phyloP scores from a whole-genome alignment of 495 filamentous ascomycete species.

The Trypethelium eluteriae region DNA sequence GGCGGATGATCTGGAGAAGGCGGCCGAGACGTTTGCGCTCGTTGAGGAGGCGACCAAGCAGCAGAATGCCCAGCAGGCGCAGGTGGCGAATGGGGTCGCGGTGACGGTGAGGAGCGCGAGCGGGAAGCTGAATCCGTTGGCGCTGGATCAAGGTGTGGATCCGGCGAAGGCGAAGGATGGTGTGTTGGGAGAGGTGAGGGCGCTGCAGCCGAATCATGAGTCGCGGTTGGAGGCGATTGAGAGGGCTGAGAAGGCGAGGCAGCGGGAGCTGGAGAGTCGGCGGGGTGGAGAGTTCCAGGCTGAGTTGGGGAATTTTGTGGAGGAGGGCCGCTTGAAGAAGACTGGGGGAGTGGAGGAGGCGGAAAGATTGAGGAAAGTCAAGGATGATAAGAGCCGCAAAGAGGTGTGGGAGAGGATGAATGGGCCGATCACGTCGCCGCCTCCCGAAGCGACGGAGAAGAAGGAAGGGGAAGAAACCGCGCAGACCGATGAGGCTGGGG shows the following conservation, averaged over 20 bases:
- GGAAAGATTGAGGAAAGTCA: slow-evolving; percentile 72
- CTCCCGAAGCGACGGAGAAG: slow-evolving; percentile 46
- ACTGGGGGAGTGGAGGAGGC: slow-evolving; percentile 89
- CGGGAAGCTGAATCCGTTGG: slow-evolving; percentile 46
- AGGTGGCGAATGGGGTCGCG: neutral
- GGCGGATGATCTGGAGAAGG: slow-evolving; percentile 90
- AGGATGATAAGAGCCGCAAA: slow-evolving; percentile 78
- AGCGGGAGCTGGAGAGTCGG: slow-evolving; percentile 76
- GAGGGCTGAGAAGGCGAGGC: slow-evolving; percentile 78
- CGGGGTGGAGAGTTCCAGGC: slow-evolving; percentile 74
- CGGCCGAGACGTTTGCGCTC: slow-evolving; percentile 80
- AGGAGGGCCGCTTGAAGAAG: slow-evolving; percentile 91
- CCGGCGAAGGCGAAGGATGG: slow-evolving; percentile 77
- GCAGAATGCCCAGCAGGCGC: slow-evolving; percentile 62
- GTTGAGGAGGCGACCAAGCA: slow-evolving; percentile 96
- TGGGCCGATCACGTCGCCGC: slow-evolving; percentile 24
- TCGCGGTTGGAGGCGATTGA: slow-evolving; percentile 89
- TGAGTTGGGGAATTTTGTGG: slow-evolving; percentile 80
- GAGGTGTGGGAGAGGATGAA: slow-evolving; percentile 64
- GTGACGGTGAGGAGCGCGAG: slow-evolving; percentile 21
- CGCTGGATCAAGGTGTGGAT: slow-evolving; percentile 58
- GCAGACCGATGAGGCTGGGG: slow-evolving; percentile 46
- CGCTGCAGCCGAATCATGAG: slow-evolving; percentile 92
- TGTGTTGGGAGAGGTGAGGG: slow-evolving; percentile 86
- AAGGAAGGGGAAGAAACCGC: slow-evolving; percentile 76